Base-by-base conservation (phyloP, 2,329 filamentous ascomycete genomes). In the Neonectria ditissima region DNA sequence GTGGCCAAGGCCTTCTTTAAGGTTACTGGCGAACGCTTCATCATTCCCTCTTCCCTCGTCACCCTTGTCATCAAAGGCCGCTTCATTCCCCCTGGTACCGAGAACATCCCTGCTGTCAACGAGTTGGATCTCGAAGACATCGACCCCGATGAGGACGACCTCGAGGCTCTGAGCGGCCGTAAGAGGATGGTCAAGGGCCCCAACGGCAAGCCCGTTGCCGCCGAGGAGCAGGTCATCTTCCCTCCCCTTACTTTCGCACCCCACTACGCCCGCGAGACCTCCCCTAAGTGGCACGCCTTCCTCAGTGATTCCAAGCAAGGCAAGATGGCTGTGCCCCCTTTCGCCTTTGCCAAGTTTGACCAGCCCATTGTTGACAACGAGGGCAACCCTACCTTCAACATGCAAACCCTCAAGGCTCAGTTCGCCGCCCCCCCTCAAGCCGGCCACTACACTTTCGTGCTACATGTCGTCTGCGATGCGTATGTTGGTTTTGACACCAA, bases 1-100 rank as follows among this genome's bases (percentile, higher is more conserved):
- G 89, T 99, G 11, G 93, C 93, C 75, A 97, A 94, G 81, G 93
- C 94, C 8, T 99, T 97, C 81, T 99, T 99, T 89, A 99, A 99
- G 84, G 97, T 99, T 48, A 91, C 93, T 55, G 96, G 96, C 76
- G 97, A 99, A 81, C 92, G 92, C 69, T 92, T 91, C 78, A 93
- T 99, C 75, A 97, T 95, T 32, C 94, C 96, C 7, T 93, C 92
- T 62, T 97, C 94, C 60, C 87, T 99, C 39, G 95, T 98, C 22
- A 95, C 94, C 66, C 90, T 99, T 30, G 93, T 99, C 55, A 89
- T 99, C 77, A 99, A 99, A 83, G 94, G 92, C 32, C 93, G 96
- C 59, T 92, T 98, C 75, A 90, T 98, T 51, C 96, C 96, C 6
- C 94, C 96, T 4, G 95, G 94, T 48, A 91, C 88, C 68, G 86